Conservation (phyloP, 768 basidiomycete genomes). For the Boletus vinaceobasis region DNA sequence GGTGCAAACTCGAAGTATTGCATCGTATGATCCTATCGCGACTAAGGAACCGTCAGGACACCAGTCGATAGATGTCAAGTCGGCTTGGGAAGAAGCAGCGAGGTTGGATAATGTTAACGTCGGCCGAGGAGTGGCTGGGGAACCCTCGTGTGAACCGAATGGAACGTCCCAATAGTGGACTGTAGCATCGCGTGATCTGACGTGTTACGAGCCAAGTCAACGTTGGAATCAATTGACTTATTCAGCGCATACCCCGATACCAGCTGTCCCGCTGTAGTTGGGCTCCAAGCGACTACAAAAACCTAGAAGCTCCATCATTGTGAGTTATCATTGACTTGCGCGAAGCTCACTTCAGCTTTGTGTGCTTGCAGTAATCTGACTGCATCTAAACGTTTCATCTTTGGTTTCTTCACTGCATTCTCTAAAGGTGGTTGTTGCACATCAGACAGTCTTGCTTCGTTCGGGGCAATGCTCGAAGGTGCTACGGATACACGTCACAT, state of each 20-base stretch:
- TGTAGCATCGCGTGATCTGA: constrained; percentile 72
- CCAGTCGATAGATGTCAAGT: constrained; percentile 79
- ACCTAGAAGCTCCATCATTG: constrained; percentile 46
- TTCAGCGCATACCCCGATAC: constrained; percentile 62
- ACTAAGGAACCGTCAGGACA: constrained; percentile 67
- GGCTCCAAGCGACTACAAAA: constrained; percentile 80
- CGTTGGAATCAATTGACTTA: neutral
- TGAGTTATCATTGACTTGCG: constrained; percentile 14
- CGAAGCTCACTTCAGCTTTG: constrained; percentile 48
- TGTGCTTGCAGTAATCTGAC: constrained; percentile 54
- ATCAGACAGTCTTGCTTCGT: constrained; percentile 21
- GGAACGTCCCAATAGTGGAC: constrained; percentile 73
- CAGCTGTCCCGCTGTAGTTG: constrained; percentile 51
- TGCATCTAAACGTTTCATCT: constrained; percentile 38
- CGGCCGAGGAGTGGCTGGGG: constrained; percentile 29
- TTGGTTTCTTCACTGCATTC: constrained; percentile 31
- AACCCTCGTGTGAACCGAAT: constrained; percentile 27
- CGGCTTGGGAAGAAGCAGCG: constrained; percentile 45
- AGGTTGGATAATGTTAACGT: constrained; percentile 48
- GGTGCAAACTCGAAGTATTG: constrained; percentile 65
- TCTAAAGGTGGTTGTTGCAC: constrained; percentile 20
- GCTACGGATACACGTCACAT: constrained; percentile 13
- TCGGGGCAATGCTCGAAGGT: constrained; percentile 6
- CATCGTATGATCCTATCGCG: constrained; percentile 77
- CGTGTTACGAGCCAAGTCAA: constrained; percentile 2